A percentile compares a stretch with the other conserved stretches of the same genome.
Conservation (phyloP, 2,329 filamentous ascomycete genomes). For the Claviceps spartinae region DNA sequence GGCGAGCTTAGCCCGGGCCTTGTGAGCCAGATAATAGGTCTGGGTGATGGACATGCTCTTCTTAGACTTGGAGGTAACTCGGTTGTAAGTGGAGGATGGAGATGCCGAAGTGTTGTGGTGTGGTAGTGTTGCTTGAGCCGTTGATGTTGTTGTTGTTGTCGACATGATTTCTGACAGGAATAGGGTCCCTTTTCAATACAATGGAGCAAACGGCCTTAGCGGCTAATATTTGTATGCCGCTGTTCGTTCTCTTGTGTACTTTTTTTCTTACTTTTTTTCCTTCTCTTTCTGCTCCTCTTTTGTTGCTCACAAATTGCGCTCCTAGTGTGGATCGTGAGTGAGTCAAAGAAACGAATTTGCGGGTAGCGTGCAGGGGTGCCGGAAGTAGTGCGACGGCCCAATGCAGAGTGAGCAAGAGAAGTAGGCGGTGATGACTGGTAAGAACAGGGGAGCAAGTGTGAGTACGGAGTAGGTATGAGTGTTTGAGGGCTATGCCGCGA, state of each 20-base stretch:
- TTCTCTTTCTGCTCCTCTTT: constrained; percentile 13
- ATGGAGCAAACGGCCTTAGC: no score
- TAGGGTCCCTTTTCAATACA: no score
- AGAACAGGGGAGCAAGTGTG: not conserved
- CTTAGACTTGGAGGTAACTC: constrained; percentile 29
- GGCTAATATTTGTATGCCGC: no score
- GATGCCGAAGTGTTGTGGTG: constrained; percentile 11
- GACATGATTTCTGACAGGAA: no score
- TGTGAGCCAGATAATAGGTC: constrained; percentile 96
- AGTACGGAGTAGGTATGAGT: not conserved
- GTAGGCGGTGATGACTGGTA: no score
- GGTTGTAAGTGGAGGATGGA: constrained; percentile 14
- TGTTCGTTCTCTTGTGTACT: not conserved
- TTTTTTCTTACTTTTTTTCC: not conserved
- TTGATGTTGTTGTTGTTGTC: not conserved
- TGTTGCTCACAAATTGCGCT: not conserved
- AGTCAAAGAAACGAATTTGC: constrained; percentile 3
- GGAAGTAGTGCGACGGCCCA: not conserved
- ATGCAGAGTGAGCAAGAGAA: no score
- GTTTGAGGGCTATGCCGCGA: not conserved
- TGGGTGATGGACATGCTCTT: constrained; percentile 96
- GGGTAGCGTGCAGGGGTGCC: not conserved
- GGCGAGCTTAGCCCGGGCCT: constrained; percentile 90
- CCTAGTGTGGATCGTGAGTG: constrained; percentile 8
- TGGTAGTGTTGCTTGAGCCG: constrained; percentile 17